These are phyloP conservation scores for Cryptosporidium baileyi DNA, from an alignment of 169 alveolate genomes.

Conservation along the genomic window DNA sequence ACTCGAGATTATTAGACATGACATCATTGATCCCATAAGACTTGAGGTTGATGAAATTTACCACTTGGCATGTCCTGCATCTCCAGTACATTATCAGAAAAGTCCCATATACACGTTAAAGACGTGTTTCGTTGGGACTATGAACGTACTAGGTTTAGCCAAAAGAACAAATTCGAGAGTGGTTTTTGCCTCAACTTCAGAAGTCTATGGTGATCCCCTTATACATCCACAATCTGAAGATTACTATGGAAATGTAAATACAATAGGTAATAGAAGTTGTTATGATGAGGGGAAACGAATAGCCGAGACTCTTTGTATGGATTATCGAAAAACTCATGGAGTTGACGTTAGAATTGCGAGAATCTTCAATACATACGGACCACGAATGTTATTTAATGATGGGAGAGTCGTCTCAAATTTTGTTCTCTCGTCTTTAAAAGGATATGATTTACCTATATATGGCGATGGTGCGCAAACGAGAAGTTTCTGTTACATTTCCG, in stretches of 20 bases:
- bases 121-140: conserved; percentile 78
- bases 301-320: conserved; percentile 79
- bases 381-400: conserved; percentile 78
- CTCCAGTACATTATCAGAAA: conserved; percentile 80
- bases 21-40: conserved; percentile 72
- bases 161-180: conserved; percentile 75
- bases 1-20: conserved; percentile 76
- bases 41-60: conserved; percentile 78
- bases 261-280: conserved; percentile 79
- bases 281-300: conserved; percentile 82
- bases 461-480: conserved; percentile 85
- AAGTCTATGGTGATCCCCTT: conserved; percentile 81
- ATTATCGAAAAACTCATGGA: conserved; percentile 73
- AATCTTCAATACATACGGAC: conserved; percentile 82
- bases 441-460: conserved; percentile 76
- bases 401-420: conserved; percentile 82
- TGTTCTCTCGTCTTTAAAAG: conserved; percentile 75
- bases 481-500: conserved; percentile 81
- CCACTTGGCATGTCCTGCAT: conserved; percentile 82
- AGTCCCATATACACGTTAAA: conserved; percentile 78
- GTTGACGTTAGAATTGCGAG: conserved; percentile 79
- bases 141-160: conserved; percentile 77
- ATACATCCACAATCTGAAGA: conserved; percentile 79
- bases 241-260: conserved; percentile 80
- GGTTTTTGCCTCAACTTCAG: conserved; percentile 79